Percentiles rank a stretch among this genome's conserved stretches.
phyloP scores from a whole-genome alignment of 2,329 filamentous ascomycete species.

The Aureobasidium vineae region DNA sequence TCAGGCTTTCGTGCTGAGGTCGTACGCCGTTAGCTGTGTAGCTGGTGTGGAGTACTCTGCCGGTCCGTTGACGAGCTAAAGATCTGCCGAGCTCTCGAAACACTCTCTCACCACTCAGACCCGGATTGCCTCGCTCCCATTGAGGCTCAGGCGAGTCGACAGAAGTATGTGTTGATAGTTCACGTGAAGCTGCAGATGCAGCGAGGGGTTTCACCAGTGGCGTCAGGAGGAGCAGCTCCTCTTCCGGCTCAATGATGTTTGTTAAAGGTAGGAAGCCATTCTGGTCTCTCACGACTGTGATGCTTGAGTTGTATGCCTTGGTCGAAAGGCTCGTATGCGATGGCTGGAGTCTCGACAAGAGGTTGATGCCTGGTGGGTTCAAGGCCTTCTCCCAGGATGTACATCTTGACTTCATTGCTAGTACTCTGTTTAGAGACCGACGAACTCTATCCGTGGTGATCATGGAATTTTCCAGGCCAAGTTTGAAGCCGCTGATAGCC shows the following conservation, averaged over 20 bases:
- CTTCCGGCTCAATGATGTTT: conserved; percentile 74
- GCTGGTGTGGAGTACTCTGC: conserved; percentile 86
- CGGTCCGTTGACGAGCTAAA: conserved; percentile 79
- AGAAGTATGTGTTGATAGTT: conserved; percentile 60
- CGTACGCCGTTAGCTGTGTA: conserved; percentile 92
- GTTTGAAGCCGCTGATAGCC: conserved; percentile 82
- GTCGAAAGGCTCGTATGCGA: conserved; percentile 78
- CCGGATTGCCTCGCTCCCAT: conserved; percentile 58
- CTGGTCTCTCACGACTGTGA: conserved; percentile 88
- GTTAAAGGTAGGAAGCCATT: conserved; percentile 80
- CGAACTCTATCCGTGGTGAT: conserved; percentile 77
- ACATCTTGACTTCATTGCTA: conserved; percentile 77
- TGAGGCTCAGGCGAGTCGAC: conserved; percentile 57
- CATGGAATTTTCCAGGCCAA: conserved; percentile 87
- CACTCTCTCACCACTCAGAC: conserved; percentile 91
- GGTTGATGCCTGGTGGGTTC: conserved; percentile 75
- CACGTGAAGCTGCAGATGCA: conserved; percentile 78
- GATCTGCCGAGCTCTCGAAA: conserved; percentile 87
- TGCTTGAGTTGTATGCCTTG: conserved; percentile 85
- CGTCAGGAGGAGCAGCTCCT: conserved; percentile 85
- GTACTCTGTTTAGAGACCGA: conserved; percentile 73
- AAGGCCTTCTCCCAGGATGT: conserved; percentile 89
- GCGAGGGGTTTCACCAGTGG: conserved; percentile 90
- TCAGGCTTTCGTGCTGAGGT: conserved; percentile 89
- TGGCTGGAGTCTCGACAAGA: conserved; percentile 77